These are phyloP conservation scores for Syzygium grande DNA, from an alignment of 345 rosid genomes.

Conservation along the genomic window DNA sequence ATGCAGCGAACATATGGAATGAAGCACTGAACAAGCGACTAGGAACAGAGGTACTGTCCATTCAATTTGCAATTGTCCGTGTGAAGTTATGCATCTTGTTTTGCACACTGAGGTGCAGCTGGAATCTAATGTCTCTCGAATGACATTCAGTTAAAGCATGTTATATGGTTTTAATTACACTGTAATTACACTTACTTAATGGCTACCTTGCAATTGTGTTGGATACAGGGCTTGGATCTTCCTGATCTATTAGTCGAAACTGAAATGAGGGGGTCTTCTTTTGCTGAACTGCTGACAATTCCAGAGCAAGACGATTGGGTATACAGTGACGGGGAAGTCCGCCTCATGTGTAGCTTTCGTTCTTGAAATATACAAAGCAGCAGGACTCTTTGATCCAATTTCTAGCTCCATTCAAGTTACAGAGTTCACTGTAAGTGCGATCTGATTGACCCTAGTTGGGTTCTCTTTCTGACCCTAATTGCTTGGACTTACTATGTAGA, in stretches of 20 bases:
- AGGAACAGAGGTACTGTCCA: slow-evolving; percentile 62
- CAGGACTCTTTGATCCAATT: slow-evolving; percentile 76
- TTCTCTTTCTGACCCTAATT: neutral
- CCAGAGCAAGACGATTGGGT: slow-evolving; percentile 98
- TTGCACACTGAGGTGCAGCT: neutral
- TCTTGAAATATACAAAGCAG: slow-evolving; percentile 94
- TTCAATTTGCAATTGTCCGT: neutral
- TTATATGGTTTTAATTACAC: neutral
- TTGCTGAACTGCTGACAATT: slow-evolving; percentile 74
- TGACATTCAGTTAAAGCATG: neutral
- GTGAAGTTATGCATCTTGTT: neutral
- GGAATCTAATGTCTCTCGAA: neutral
- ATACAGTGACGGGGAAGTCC: slow-evolving; percentile 92
- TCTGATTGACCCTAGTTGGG: neutral
- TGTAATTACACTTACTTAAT: neutral
- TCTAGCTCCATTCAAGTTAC: slow-evolving; percentile 74
- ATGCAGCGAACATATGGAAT: slow-evolving; percentile 93
- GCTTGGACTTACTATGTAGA: neutral
- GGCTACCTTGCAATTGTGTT: neutral
- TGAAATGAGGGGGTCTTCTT: slow-evolving; percentile 81
- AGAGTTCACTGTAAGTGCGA: slow-evolving; percentile 72
- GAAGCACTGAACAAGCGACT: slow-evolving; percentile 94
- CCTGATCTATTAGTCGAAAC: slow-evolving; percentile 75
- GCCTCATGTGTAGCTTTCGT: slow-evolving; percentile 86
- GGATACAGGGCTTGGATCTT: slow-evolving; percentile 68